Evolutionary conservation across 768 basidiomycete species (phyloP).

Genomic region (Lentinula lateritia): DNA sequence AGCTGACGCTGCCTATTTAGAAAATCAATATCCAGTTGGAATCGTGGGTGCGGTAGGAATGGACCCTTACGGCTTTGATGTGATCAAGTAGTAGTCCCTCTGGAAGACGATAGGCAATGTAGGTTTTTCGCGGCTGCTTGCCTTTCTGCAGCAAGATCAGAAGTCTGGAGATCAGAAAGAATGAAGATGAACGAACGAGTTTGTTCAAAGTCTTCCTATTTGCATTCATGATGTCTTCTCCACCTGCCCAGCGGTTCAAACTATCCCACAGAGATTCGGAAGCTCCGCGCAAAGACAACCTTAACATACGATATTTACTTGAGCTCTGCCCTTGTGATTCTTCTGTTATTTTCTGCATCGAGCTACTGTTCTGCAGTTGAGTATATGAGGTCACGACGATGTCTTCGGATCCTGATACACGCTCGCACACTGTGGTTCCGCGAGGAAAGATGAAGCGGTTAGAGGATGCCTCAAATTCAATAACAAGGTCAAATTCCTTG

Average conservation of each 20-base stretch:
- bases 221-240: slow-evolving; percentile 44
- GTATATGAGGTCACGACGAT: slow-evolving; percentile 39
- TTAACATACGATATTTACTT: slow-evolving; percentile 24
- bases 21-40: neutral
- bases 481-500: slow-evolving; percentile 65
- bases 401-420: slow-evolving; percentile 20
- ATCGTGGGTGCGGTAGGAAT: neutral
- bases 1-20: slow-evolving; percentile 35
- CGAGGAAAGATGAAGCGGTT: slow-evolving; percentile 72
- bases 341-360: neutral
- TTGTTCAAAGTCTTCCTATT: slow-evolving; percentile 39
- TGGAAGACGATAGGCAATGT: slow-evolving; percentile 51
- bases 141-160: slow-evolving; percentile 14
- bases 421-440: slow-evolving; percentile 46
- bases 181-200: slow-evolving; percentile 30
- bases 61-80: slow-evolving; percentile 47
- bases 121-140: slow-evolving; percentile 39
- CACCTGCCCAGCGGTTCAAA: slow-evolving; percentile 57
- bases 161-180: neutral
- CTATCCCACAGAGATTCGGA: slow-evolving; percentile 51
- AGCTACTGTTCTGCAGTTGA: slow-evolving; percentile 31
- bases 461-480: slow-evolving; percentile 59
- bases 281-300: slow-evolving; percentile 44
- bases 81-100: slow-evolving; percentile 52
- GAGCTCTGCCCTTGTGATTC: neutral